phyloP scores from a whole-genome alignment of 2,329 filamentous ascomycete species.

The Cladophialophora exuberans region DNA sequence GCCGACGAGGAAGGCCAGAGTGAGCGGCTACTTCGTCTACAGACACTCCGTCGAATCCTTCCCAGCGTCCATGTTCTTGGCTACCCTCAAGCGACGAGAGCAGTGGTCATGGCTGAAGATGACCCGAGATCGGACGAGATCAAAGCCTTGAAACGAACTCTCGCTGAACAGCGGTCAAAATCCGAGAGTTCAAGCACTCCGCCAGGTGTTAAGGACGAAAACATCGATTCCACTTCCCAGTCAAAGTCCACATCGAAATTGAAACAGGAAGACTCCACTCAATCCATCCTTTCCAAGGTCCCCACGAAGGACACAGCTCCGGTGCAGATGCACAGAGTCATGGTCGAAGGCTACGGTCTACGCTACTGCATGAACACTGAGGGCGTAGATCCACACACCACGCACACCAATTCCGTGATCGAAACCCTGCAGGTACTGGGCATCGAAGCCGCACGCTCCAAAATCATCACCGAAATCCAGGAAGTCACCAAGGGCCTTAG shows the following conservation, averaged over 20 bases:
- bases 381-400: constrained; percentile 78
- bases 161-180: constrained; percentile 6
- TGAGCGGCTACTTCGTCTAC: constrained; percentile 75
- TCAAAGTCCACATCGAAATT: constrained; percentile 3
- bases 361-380: constrained; percentile 89
- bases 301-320: constrained; percentile 62
- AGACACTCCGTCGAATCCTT: constrained; percentile 79
- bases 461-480: constrained; percentile 86
- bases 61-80: constrained; percentile 86
- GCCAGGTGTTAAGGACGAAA: constrained; percentile 25
- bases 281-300: not conserved
- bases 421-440: constrained; percentile 85
- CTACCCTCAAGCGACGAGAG: constrained; percentile 77
- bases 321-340: constrained; percentile 70
- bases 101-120: constrained; percentile 36
- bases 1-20: constrained; percentile 55
- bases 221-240: not conserved
- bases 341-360: constrained; percentile 93
- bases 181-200: constrained; percentile 11
- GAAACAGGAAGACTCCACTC: constrained; percentile 23
- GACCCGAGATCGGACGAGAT: constrained; percentile 33
- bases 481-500: constrained; percentile 91
- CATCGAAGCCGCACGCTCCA: constrained; percentile 88
- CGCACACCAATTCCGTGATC: constrained; percentile 84
- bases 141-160: constrained; percentile 21